These are phyloP conservation scores for Helianthus tuberosus DNA, from an alignment of 129 eudicot species.

Conservation along the genomic window DNA sequence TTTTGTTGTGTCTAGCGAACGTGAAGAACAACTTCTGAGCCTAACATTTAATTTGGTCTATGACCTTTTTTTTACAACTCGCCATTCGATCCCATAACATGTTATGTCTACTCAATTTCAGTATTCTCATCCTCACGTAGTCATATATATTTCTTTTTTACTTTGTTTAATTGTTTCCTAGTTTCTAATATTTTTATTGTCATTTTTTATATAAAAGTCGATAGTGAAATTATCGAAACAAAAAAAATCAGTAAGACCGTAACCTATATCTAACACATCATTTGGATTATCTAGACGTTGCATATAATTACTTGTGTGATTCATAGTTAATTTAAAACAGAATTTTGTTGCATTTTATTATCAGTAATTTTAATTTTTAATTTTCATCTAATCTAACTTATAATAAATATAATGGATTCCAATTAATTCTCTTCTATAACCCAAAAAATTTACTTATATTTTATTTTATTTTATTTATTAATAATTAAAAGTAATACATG, in stretches of 20 bases:
- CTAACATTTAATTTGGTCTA: slow-evolving; percentile 7
- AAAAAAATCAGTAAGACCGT: neutral
- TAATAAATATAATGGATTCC: too few species aligned
- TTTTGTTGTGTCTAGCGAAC: slow-evolving; percentile 7
- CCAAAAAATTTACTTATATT: too few species aligned
- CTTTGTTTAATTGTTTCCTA: neutral
- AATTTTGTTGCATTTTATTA: too few species aligned
- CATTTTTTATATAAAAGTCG: neutral
- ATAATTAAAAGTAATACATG: too few species aligned
- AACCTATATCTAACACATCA: neutral
- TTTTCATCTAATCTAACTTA: too few species aligned
- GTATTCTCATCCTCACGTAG: neutral
- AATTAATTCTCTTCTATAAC: too few species aligned
- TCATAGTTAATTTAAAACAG: too few species aligned
- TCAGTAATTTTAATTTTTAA: too few species aligned
- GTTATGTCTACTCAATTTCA: slow-evolving; percentile 10
- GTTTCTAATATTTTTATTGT: neutral
- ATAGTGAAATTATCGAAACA: neutral
- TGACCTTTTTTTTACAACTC: neutral
- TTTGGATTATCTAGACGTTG: neutral
- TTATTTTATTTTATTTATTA: too few species aligned
- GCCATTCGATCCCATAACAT: slow-evolving; percentile 8
- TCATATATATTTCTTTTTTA: neutral
- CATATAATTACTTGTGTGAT: neutral
- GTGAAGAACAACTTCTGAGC: slow-evolving; percentile 16